Evolutionary conservation across 2,329 filamentous ascomycete species (phyloP), one percentile per base, ranked within the genome.

Genomic region (Stagonosporopsis vannaccii): DNA sequence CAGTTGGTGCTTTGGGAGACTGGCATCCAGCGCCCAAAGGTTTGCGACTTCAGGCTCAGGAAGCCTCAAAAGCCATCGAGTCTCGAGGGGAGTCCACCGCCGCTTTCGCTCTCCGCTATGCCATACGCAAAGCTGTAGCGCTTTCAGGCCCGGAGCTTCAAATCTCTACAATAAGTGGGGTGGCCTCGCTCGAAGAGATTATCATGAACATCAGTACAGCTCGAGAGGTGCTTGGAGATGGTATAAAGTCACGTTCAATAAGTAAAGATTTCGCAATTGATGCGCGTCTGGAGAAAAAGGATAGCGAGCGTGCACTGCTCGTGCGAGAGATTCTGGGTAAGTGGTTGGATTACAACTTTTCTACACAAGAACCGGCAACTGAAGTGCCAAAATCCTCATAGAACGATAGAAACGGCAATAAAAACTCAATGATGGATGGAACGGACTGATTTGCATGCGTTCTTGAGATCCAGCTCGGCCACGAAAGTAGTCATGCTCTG

Each of bases 21-120:
- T 48, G 45, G 45, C 45, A 48, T 48, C 45, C 45, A 30, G 45
- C 45, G 3, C 45, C 45, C 22, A 23, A 39, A 13, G 45, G 35
- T 23, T 13, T 48, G 13, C 25, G 45, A 7, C 45, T 48, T 17
- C 35, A 40, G 17, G 45, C 17, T n/a, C 35, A 20, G 26, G 25
- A 32, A 25, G 45, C 45, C 1, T 26, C 45, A 17, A 30, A 28
- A 4, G 7, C 40, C n/a, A 40, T 48, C 13, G 45, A 48, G 36
- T 48, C 45, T 32, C 35, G 20, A 6, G 45, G 36, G 2, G 45
- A 48, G 1, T 48, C 45, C 2, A 40, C 45, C 17, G 35, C 45
- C 17, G 35, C 33, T 23, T 25, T 48, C 3, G 45, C 45, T 8
- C 45, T 48, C 23, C 45, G 45, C 6, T 48, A 39, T 39, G 45